phyloP scores from a whole-genome alignment of 2,329 filamentous ascomycete genomes.

The Penicillium sp. region DNA sequence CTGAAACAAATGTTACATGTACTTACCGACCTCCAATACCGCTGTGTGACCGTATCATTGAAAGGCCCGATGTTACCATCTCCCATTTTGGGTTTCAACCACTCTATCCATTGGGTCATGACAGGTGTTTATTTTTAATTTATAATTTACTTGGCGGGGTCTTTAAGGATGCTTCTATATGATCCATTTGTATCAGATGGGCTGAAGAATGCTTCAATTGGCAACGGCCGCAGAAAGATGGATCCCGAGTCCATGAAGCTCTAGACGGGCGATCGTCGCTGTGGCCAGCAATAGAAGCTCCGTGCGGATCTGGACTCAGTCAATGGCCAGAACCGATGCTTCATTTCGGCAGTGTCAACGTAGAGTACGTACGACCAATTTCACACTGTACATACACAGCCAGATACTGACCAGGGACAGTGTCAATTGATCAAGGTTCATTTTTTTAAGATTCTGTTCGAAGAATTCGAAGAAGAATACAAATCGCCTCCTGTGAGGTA shows the following conservation, averaged over 20 bases:
- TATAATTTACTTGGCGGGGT: neutral
- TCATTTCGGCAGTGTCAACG: neutral
- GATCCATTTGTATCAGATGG: neutral
- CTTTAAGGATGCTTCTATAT: neutral
- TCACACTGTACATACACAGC: neutral
- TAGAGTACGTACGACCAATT: neutral
- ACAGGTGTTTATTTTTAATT: neutral
- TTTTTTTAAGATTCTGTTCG: neutral
- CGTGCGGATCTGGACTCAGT: neutral
- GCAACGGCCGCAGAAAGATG: neutral
- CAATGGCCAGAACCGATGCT: neutral
- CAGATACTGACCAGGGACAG: neutral
- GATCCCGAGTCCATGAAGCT: constrained; percentile 4
- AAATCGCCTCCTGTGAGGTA: neutral
- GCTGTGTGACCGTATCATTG: neutral
- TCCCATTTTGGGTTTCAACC: neutral
- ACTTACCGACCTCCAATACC: neutral
- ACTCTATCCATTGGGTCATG: neutral
- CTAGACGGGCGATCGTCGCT: constrained; percentile 7
- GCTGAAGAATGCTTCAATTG: neutral
- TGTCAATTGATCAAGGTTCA: neutral
- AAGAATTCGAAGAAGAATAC: neutral
- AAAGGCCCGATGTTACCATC: constrained; percentile 11
- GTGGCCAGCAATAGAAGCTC: constrained; percentile 6
- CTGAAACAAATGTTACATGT: constrained; percentile 9